A percentile compares a stretch with the other conserved stretches of the same genome.
Evolutionary conservation across 2,329 filamentous ascomycete species (phyloP).

Genomic region (Colletotrichum chrysophilum): DNA sequence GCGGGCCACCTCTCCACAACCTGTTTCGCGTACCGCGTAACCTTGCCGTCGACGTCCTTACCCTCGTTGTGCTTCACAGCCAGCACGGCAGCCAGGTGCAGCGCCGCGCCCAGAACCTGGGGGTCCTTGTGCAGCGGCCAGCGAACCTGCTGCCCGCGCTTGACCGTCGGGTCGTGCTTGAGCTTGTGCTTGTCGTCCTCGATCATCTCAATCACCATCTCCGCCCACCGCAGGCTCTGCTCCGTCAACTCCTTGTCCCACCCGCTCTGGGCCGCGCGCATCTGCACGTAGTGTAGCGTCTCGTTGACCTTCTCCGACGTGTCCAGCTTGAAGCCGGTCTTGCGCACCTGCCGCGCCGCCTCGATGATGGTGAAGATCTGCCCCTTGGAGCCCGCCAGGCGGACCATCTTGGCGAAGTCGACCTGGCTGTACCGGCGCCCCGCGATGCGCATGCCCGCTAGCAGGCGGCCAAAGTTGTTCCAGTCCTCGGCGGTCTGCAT

Average conservation of each 20-base stretch:
- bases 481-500: constrained; percentile 58
- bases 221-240: constrained; percentile 49
- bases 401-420: constrained; percentile 45
- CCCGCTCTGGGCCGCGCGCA: constrained; percentile 43
- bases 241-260: constrained; percentile 40
- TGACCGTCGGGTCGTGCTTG: neutral
- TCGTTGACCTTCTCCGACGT: constrained; percentile 44
- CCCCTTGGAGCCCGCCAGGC: constrained; percentile 43
- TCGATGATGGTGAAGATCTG: constrained; percentile 54
- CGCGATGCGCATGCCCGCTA: constrained; percentile 54
- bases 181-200: constrained; percentile 45
- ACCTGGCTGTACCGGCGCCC: constrained; percentile 38
- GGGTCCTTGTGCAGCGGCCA: constrained; percentile 45
- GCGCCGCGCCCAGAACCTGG: constrained; percentile 43
- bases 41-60: constrained; percentile 35
- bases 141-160: neutral
- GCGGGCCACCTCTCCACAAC: constrained; percentile 47
- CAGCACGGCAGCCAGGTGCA: constrained; percentile 49
- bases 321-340: constrained; percentile 51
- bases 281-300: constrained; percentile 42
- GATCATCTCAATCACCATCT: constrained; percentile 55
- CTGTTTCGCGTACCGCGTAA: constrained; percentile 40
- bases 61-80: constrained; percentile 36
- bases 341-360: constrained; percentile 48
- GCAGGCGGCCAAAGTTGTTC: constrained; percentile 55